These are phyloP conservation scores for Baudoinia panamericana DNA, from an alignment of 495 filamentous ascomycete genomes.

Conservation along the genomic window DNA sequence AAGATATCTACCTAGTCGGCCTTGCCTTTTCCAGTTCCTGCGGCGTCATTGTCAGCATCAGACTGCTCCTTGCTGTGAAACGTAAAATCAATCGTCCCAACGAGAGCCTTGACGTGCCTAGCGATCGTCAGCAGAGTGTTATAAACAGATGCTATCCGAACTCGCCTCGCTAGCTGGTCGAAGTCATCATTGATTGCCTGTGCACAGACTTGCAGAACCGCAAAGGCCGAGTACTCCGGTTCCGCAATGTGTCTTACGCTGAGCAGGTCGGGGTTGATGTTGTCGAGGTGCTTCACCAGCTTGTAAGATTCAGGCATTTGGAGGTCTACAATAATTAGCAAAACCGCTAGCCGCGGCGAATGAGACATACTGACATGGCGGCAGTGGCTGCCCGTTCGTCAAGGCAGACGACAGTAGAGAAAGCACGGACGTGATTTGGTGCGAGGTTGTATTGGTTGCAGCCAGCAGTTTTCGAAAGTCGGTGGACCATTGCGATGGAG, in stretches of 20 bases:
- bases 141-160: too few relatives aligned
- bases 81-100: slow-evolving; percentile 76
- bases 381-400: slow-evolving; percentile 32
- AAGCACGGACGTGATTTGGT: slow-evolving; percentile 44
- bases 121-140: too few relatives aligned
- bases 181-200: slow-evolving; percentile 59
- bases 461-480: slow-evolving; percentile 37
- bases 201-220: slow-evolving; percentile 65
- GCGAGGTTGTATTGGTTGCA: slow-evolving; percentile 41
- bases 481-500: slow-evolving; percentile 36
- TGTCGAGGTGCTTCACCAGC: slow-evolving; percentile 20
- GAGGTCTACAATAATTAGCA: too few relatives aligned
- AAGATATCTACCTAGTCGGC: not conserved
- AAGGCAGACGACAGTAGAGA: slow-evolving; percentile 63
- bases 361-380: too few relatives aligned
- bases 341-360: too few relatives aligned
- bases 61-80: too few relatives aligned
- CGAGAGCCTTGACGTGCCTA: slow-evolving; percentile 47
- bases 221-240: slow-evolving; percentile 68
- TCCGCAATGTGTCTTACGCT: slow-evolving; percentile 56
- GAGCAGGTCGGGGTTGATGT: slow-evolving; percentile 46
- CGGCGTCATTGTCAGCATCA: slow-evolving; percentile 2
- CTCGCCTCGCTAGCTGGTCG: slow-evolving; percentile 43
- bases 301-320: slow-evolving; percentile 24
- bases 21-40: slow-evolving; percentile 2